Percentiles rank a stretch among this genome's conserved stretches.
Conservation (phyloP, 306 rosid genomes). For the Casuarina glauca region DNA sequence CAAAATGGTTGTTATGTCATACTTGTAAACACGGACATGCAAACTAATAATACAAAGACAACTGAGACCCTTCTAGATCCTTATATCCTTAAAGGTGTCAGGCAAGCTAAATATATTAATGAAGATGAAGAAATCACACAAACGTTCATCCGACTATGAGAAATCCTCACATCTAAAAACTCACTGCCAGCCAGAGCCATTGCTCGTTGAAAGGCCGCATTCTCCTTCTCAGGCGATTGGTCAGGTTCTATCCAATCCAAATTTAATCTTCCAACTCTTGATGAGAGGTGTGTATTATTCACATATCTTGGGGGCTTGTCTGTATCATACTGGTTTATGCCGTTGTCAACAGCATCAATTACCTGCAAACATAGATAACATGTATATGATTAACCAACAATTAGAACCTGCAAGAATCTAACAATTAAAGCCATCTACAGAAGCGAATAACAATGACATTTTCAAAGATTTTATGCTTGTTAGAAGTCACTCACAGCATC, state of each 20-base stretch:
- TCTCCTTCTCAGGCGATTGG: slow-evolving; percentile 85
- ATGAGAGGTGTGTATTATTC: slow-evolving; percentile 89
- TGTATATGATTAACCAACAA: neutral
- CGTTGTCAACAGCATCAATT: slow-evolving; percentile 95
- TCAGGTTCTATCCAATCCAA: slow-evolving; percentile 94
- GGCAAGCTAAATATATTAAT: neutral
- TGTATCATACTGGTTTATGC: slow-evolving; percentile 82
- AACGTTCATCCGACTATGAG: neutral
- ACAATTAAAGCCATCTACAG: neutral
- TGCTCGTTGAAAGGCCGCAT: slow-evolving; percentile 82
- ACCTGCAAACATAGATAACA: slow-evolving; percentile 54
- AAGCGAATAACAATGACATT: neutral
- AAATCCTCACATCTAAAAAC: slow-evolving; percentile 67
- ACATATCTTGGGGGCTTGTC: slow-evolving; percentile 92
- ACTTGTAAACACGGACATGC: neutral
- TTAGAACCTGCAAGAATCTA: neutral
- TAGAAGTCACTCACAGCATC: neutral
- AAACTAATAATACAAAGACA: neutral
- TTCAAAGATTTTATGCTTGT: neutral
- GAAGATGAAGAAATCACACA: neutral
- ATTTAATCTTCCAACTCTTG: slow-evolving; percentile 86
- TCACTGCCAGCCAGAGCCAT: slow-evolving; percentile 88
- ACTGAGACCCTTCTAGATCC: neutral
- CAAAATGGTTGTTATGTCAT: slow-evolving; percentile 9
- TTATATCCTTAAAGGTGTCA: neutral